Conservation (phyloP, 2,329 filamentous ascomycete genomes). For the Hysterium pulicare region DNA sequence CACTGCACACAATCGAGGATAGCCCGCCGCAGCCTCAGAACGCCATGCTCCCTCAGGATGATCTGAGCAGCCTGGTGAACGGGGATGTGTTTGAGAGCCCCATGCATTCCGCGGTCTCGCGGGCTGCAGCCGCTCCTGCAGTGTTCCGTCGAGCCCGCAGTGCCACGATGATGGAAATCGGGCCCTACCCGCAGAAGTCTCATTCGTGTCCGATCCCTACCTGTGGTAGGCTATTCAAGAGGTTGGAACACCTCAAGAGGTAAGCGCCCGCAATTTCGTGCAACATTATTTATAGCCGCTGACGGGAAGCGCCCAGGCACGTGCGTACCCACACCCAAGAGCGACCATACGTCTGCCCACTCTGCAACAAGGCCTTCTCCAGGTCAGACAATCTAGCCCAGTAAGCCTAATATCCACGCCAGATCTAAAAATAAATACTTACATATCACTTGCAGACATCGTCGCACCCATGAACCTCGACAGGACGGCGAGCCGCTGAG, state of each 20-base stretch:
- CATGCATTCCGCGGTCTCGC: slow-evolving; percentile 56
- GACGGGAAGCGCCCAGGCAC: slow-evolving; percentile 64
- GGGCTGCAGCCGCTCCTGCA: slow-evolving; percentile 60
- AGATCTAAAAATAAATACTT: slow-evolving; percentile 20
- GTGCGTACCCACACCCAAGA: slow-evolving; percentile 99
- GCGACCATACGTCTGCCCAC: slow-evolving; percentile 93
- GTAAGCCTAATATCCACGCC: slow-evolving; percentile 51
- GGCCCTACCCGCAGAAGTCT: slow-evolving; percentile 94
- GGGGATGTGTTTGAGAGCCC: slow-evolving; percentile 39
- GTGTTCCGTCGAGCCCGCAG: slow-evolving; percentile 87
- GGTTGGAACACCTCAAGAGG: slow-evolving; percentile 98
- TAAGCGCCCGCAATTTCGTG: slow-evolving; percentile 56
- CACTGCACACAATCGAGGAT: slow-evolving; percentile 78
- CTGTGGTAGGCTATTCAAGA: slow-evolving; percentile 96
- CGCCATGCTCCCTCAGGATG: slow-evolving; percentile 64
- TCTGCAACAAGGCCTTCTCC: slow-evolving; percentile 98
- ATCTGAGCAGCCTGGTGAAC: slow-evolving; percentile 53
- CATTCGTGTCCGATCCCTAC: slow-evolving; percentile 99
- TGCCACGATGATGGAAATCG: slow-evolving; percentile 93
- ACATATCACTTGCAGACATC: slow-evolving; percentile 55
- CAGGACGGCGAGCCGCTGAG: slow-evolving; percentile 62
- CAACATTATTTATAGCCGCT: slow-evolving; percentile 47
- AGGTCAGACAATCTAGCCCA: slow-evolving; percentile 98
- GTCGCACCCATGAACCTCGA: slow-evolving; percentile 76
- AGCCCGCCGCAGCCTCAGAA: slow-evolving; percentile 72